These are phyloP conservation scores for Schizonepeta tenuifolia DNA, from an alignment of 257 asterid species.

Conservation along the genomic window DNA sequence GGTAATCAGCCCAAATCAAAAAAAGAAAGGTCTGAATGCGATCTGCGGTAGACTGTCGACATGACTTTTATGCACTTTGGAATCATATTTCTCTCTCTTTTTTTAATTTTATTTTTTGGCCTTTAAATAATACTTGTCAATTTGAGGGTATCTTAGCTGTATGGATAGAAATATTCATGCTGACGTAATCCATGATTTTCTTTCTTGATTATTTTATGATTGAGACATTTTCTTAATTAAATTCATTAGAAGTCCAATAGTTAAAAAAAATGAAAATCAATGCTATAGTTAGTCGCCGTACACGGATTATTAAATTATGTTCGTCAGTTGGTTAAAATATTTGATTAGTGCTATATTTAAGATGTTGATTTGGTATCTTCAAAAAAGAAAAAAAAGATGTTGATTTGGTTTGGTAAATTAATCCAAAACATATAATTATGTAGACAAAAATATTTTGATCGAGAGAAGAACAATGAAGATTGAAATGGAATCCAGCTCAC, in stretches of 20 bases:
- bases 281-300: not conserved
- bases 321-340: not conserved
- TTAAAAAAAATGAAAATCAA: not conserved
- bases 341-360: not conserved
- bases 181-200: not conserved
- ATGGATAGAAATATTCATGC: constrained; percentile 20
- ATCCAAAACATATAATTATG: not conserved
- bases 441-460: no score
- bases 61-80: not conserved
- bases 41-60: not conserved
- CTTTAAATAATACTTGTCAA: not conserved
- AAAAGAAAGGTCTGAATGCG: constrained; percentile 15
- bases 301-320: not conserved
- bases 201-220: not conserved
- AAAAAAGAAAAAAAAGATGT: no score
- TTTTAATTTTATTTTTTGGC: not conserved
- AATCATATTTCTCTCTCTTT: not conserved
- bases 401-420: not conserved
- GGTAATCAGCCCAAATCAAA: not conserved
- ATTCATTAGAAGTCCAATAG: not conserved
- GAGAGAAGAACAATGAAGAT: no score
- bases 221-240: not conserved
- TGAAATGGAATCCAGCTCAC: no score
- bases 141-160: constrained; percentile 19
- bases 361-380: not conserved